Percentiles rank a stretch among this genome's conserved stretches.
Evolutionary conservation across 73 alveolate genomes (phyloP).

Genomic region (Stentor roeselii): DNA sequence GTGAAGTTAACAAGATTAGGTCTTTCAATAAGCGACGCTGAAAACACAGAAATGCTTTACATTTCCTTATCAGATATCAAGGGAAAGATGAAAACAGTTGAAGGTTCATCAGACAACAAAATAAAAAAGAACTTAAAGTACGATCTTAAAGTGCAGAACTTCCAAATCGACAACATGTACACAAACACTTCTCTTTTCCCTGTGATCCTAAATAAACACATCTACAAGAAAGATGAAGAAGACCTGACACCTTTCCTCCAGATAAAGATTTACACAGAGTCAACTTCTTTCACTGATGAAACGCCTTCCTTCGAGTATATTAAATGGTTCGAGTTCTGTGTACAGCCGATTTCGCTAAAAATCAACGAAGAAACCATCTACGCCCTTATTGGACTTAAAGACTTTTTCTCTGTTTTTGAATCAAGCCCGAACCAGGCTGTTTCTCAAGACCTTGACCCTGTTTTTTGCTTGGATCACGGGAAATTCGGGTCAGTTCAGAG

Average conservation of each 20-base stretch:
- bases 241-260: background rate
- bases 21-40: constrained; percentile 72
- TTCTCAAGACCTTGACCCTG: constrained; percentile 31
- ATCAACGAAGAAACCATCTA: constrained; percentile 14
- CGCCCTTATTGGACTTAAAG: background rate
- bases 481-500: constrained; percentile 20
- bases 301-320: background rate
- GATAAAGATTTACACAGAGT: background rate
- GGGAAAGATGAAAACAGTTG: constrained; percentile 4
- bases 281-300: background rate
- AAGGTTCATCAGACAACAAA: background rate
- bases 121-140: background rate
- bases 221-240: background rate
- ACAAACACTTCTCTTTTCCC: background rate
- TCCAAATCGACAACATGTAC: constrained; percentile 24
- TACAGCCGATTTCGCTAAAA: background rate
- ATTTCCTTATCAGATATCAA: constrained; percentile 35
- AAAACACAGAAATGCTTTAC: constrained; percentile 85
- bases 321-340: constrained; percentile 1
- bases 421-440: background rate
- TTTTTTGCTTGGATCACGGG: constrained; percentile 26
- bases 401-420: constrained; percentile 11
- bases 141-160: background rate
- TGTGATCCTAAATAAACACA: background rate
- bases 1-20: constrained; percentile 83